These are phyloP conservation scores for Aspergillus quadrilineatus DNA, from an alignment of 2,329 filamentous ascomycete species.

Conservation along the genomic window DNA sequence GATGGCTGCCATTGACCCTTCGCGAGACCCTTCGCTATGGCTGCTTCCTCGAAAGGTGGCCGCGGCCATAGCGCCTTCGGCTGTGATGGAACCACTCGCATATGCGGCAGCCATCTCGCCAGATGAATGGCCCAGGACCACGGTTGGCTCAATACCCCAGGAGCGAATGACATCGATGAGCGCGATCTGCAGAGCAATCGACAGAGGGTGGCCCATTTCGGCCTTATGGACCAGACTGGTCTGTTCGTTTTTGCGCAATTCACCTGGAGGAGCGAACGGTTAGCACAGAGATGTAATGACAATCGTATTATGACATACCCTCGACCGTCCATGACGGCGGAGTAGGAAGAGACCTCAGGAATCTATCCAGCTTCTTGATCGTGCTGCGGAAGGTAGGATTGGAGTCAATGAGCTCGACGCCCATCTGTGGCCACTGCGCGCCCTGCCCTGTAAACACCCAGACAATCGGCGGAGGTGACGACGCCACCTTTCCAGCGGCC, in stretches of 20 bases:
- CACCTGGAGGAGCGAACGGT: neutral
- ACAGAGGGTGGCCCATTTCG: slow-evolving; percentile 22
- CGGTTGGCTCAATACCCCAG: slow-evolving; percentile 23
- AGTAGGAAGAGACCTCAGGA: slow-evolving; percentile 12
- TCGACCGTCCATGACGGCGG: neutral
- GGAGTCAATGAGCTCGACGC: slow-evolving; percentile 24
- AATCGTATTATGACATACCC: neutral
- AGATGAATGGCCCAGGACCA: slow-evolving; percentile 28
- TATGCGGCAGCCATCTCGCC: slow-evolving; percentile 33
- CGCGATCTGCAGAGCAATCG: slow-evolving; percentile 27
- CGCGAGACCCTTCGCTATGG: slow-evolving; percentile 10
- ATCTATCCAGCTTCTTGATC: slow-evolving; percentile 12
- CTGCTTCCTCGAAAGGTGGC: slow-evolving; percentile 24
- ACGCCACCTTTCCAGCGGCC: neutral
- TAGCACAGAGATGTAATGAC: neutral
- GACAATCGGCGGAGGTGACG: neutral
- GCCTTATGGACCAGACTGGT: neutral
- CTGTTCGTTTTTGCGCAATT: neutral
- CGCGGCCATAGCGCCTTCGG: slow-evolving; percentile 21
- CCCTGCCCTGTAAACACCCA: slow-evolving; percentile 37
- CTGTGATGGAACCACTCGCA: neutral
- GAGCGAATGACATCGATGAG: slow-evolving; percentile 24
- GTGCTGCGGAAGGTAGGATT: slow-evolving; percentile 23
- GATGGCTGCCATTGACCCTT: slow-evolving; percentile 24
- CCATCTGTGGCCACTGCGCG: slow-evolving; percentile 36